Evolutionary conservation across 306 rosid species (phyloP), one percentile per base, ranked within the genome.

Genomic region (Bauhinia variegata): DNA sequence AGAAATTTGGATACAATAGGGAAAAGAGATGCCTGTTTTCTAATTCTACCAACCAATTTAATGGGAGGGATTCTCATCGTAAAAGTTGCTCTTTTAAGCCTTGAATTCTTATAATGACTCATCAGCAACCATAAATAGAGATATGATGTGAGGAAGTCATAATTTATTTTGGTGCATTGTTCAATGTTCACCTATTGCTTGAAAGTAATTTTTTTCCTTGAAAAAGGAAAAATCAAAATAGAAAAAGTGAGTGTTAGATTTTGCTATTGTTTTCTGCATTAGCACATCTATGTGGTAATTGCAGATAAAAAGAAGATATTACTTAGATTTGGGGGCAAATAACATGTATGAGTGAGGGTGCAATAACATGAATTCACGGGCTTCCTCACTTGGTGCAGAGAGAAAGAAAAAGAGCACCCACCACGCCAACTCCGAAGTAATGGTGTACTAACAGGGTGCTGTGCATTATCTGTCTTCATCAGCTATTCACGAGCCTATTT

Each of bases 401-500:
- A 76, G 47, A 38, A 38, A 59, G 9, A 32, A 73, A 65, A 64
- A 60, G 61, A 77, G 65, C 75, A 81, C 87, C 85, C 83, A 78
- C 91, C 85, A 33, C 56, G 69, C 85, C 75, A 77, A 64, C 84
- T 72, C 23, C 67, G 54, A 60, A 75, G 55, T 65, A 68, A 72
- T 73, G 52, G 13, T 11, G 61, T 63, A 72, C 67, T 19, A 71
- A 17, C 60, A 69, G 68, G 74, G 80, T 83, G 73, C 83, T 80
- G 81, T 68, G 68, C 39, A 54, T 63, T 63, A 71, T 63, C 79
- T 73, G 83, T 73, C 62, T 57, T 53, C 80, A 41, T 48, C 76
- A 49, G 41, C 79, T 62, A 82, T 75, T 87, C 96, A 89, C 89
- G 87, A 75, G 85, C 84, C 78, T 71, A 87, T 87, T 89, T 83